These are phyloP conservation scores for Ceratopteris richardii DNA, from an alignment of 75 land plant species.

Conservation along the genomic window DNA sequence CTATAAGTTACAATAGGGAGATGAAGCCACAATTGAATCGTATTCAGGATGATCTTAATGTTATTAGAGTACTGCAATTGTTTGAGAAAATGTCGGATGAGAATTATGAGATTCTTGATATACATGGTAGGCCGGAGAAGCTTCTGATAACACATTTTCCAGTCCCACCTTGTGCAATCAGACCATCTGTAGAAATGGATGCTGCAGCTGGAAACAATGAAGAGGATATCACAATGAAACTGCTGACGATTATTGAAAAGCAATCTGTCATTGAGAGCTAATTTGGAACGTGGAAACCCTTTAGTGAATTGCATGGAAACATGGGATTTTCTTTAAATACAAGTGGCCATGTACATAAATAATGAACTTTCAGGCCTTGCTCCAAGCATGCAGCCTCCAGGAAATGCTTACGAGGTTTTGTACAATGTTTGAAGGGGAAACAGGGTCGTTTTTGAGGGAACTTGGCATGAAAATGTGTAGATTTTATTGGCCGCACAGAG, in stretches of 20 bases:
- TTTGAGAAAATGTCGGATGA: conserved; percentile 65
- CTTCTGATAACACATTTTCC: too few relatives aligned
- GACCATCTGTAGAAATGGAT: too few relatives aligned
- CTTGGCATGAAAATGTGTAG: conserved; percentile 91
- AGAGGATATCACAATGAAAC: conserved; percentile 60
- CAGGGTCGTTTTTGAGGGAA: conserved; percentile 96
- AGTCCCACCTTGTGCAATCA: too few relatives aligned
- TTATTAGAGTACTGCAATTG: conserved; percentile 54
- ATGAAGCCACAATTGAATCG: conserved; percentile 34
- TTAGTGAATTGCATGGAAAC: conserved; percentile 37
- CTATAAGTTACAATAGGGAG: conserved; percentile 50
- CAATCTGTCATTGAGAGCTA: conserved; percentile 49
- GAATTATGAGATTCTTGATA: conserved; percentile 92
- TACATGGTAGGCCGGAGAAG: too few relatives aligned
- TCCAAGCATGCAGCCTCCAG: conserved; percentile 19
- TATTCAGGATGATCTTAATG: too few relatives aligned
- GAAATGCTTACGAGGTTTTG: conserved; percentile 67
- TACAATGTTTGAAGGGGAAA: conserved; percentile 91
- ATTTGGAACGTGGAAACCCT: conserved; percentile 31
- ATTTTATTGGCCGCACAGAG: conserved; percentile 95
- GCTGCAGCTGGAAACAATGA: too few relatives aligned
- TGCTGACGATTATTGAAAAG: conserved; percentile 44
- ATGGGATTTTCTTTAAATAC: conserved; percentile 74
- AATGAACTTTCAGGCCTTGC: conserved; percentile 74
- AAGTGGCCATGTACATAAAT: too few relatives aligned